Percentiles rank a stretch among this genome's conserved stretches.
phyloP scores from a whole-genome alignment of 2,329 filamentous ascomycete species.

The Metarhizium album region DNA sequence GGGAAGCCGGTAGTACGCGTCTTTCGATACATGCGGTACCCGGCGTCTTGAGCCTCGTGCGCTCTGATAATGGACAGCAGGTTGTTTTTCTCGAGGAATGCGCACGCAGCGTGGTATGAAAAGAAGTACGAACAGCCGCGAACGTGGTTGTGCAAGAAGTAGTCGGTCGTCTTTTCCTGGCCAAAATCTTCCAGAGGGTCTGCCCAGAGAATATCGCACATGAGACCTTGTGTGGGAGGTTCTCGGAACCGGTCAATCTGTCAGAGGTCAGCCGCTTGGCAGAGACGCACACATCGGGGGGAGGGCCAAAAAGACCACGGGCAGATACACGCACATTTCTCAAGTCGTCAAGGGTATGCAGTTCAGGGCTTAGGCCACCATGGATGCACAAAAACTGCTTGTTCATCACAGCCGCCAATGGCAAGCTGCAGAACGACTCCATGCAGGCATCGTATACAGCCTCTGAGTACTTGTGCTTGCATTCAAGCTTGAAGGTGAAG shows the following conservation, averaged over 20 bases:
- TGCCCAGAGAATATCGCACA: constrained; percentile 99
- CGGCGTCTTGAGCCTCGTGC: constrained; percentile 96
- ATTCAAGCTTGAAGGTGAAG: constrained; percentile 99
- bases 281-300: neutral
- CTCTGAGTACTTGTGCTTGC: constrained; percentile 99
- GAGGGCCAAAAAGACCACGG: no score
- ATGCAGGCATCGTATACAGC: constrained; percentile 94
- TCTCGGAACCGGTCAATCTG: constrained; percentile 97
- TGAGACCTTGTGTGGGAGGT: constrained; percentile 90
- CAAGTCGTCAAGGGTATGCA: constrained; percentile 91
- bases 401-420: constrained; percentile 96
- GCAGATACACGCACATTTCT: constrained; percentile 53
- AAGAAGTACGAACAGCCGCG: constrained; percentile 99
- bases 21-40: constrained; percentile 98
- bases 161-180: constrained; percentile 96
- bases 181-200: constrained; percentile 97
- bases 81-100: constrained; percentile 98
- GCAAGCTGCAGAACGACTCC: constrained; percentile 92
- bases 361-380: constrained; percentile 86
- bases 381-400: constrained; percentile 99
- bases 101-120: constrained; percentile 92
- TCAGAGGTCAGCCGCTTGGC: neutral
- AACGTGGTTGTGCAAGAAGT: constrained; percentile 96
- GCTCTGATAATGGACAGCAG: constrained; percentile 92
- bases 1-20: constrained; percentile 96